phyloP scores from a whole-genome alignment of 1,139 yeast genomes.

The Zygosaccharomyces sapae region DNA sequence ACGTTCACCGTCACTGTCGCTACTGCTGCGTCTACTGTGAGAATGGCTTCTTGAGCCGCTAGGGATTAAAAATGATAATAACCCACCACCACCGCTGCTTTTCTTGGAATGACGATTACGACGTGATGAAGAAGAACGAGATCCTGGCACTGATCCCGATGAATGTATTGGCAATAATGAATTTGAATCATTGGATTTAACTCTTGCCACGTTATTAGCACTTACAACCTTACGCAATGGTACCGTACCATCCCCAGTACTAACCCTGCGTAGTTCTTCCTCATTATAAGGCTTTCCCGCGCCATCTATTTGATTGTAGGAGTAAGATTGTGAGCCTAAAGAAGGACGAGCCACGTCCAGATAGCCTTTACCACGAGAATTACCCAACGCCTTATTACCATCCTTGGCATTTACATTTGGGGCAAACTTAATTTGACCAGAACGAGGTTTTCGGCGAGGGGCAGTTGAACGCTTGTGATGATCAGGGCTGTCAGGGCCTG shows the following conservation, averaged over 20 bases:
- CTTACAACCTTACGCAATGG: constrained; percentile 12
- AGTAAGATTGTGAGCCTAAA: neutral
- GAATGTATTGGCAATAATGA: constrained; percentile 1
- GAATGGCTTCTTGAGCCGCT: constrained; percentile 16
- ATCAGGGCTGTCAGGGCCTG: constrained; percentile 2
- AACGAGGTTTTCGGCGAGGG: constrained; percentile 9
- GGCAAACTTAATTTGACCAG: constrained; percentile 24
- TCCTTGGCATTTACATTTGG: constrained; percentile 19
- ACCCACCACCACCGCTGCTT: constrained; percentile 17
- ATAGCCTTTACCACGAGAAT: constrained; percentile 4
- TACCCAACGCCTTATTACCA: constrained; percentile 19
- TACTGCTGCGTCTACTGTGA: constrained; percentile 19
- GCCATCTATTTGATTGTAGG: neutral
- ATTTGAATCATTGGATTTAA: constrained; percentile 20
- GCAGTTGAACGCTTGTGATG: neutral
- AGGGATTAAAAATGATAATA: constrained; percentile 17
- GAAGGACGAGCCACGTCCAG: constrained; percentile 1
- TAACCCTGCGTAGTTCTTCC: neutral
- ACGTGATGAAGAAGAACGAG: constrained; percentile 6
- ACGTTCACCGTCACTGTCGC: constrained; percentile 18
- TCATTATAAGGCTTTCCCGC: neutral
- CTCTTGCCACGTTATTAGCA: constrained; percentile 13
- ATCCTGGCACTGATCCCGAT: neutral
- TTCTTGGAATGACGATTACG: constrained; percentile 10
- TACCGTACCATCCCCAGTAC: constrained; percentile 7